Evolutionary conservation across 371 early-diverging fungal species (phyloP).

Genomic region (Mycotypha africana): DNA sequence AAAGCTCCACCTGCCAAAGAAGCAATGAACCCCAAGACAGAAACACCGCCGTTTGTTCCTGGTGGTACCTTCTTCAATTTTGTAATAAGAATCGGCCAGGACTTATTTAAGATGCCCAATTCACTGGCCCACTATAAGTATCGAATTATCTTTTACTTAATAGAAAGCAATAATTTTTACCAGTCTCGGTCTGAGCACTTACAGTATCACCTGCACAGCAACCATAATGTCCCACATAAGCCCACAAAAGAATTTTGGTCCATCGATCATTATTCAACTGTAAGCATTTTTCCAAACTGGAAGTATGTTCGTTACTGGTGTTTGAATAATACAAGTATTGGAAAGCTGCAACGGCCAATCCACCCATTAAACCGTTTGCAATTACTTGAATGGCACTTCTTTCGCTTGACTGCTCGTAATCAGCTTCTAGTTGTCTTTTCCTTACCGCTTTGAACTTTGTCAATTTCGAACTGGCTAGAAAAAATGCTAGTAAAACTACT

Average conservation of each 20-base stretch:
- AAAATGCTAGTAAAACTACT: slow-evolving; percentile 67
- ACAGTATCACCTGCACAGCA: slow-evolving; percentile 86
- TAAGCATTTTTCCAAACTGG: too few species aligned
- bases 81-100: slow-evolving; percentile 76
- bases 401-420: slow-evolving; percentile 36
- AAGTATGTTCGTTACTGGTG: too few species aligned
- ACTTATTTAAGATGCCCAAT: slow-evolving; percentile 70
- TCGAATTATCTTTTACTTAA: neutral
- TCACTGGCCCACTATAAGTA: slow-evolving; percentile 76
- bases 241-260: slow-evolving; percentile 41
- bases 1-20: slow-evolving; percentile 71
- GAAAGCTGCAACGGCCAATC: slow-evolving; percentile 53
- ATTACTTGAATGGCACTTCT: slow-evolving; percentile 75
- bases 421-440: slow-evolving; percentile 67
- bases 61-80: slow-evolving; percentile 68
- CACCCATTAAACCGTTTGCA: slow-evolving; percentile 73
- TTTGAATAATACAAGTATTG: too few species aligned
- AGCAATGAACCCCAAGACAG: slow-evolving; percentile 58
- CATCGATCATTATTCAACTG: too few species aligned
- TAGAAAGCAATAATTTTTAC: neutral
- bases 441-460: slow-evolving; percentile 74
- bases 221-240: slow-evolving; percentile 71
- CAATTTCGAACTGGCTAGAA: slow-evolving; percentile 62
- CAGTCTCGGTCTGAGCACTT: slow-evolving; percentile 10
- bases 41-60: slow-evolving; percentile 87